Percentiles rank a stretch among this genome's conserved stretches.
Evolutionary conservation across 2,329 filamentous ascomycete genomes (phyloP).

Genomic region (Colletotrichum camelliae): DNA sequence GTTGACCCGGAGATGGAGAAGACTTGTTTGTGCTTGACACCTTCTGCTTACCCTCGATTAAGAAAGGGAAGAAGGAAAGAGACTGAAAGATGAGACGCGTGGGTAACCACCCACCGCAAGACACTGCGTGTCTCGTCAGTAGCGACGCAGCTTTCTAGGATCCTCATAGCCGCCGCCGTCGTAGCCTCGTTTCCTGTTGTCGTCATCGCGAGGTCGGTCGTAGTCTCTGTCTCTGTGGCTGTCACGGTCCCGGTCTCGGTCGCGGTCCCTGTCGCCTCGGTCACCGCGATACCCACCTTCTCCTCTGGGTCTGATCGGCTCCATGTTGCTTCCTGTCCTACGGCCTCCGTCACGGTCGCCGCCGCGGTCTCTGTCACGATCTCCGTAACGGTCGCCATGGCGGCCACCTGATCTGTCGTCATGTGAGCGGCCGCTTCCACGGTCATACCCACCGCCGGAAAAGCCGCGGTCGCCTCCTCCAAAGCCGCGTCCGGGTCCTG

Average conservation of each 20-base stretch:
- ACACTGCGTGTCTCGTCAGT: conserved; percentile 51
- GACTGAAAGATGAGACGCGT: conserved; percentile 13
- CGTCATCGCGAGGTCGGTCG: conserved; percentile 63
- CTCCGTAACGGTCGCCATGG: conserved; percentile 33
- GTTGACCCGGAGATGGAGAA: not conserved
- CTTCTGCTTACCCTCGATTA: conserved; percentile 40
- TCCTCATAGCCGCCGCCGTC: conserved; percentile 86
- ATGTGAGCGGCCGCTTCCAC: conserved; percentile 61
- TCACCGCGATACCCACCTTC: conserved; percentile 58
- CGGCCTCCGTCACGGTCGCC: conserved; percentile 39
- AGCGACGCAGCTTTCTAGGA: conserved; percentile 68
- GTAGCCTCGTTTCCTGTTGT: conserved; percentile 71
- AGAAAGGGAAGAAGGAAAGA: conserved; percentile 38
- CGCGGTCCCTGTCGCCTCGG: conserved; percentile 41
- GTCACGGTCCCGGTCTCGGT: conserved; percentile 52
- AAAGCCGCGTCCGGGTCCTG: conserved; percentile 54
- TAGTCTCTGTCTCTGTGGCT: conserved; percentile 51
- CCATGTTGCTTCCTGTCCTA: conserved; percentile 79
- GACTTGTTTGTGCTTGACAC: not conserved
- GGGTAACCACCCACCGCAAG: conserved; percentile 46
- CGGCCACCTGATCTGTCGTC: conserved; percentile 63
- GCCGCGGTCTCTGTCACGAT: conserved; percentile 30
- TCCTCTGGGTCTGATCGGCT: conserved; percentile 73
- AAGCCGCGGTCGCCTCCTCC: conserved; percentile 48
- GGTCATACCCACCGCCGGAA: conserved; percentile 59